Evolutionary conservation across 257 asterid species (phyloP).

Genomic region (Ligustrum vulgare): DNA sequence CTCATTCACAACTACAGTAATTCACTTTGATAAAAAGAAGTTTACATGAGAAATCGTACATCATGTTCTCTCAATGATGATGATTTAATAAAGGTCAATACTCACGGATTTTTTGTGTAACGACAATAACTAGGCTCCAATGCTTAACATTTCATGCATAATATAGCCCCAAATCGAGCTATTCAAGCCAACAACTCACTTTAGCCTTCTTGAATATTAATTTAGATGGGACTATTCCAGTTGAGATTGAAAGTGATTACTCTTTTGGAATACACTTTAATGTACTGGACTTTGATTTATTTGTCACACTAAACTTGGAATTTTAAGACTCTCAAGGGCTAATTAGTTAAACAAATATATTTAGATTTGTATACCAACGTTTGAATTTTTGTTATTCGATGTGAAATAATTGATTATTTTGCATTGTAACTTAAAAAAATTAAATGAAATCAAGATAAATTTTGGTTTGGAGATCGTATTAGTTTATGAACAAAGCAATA

Average conservation of each 20-base stretch:
- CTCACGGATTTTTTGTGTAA: too few species aligned
- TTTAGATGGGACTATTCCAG: slow-evolving; percentile 39
- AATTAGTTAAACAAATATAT: neutral
- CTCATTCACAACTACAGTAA: too few species aligned
- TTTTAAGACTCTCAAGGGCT: neutral
- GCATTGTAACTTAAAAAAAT: neutral
- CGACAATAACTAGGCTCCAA: too few species aligned
- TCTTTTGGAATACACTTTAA: slow-evolving; percentile 25
- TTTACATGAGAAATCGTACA: too few species aligned
- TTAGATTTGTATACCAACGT: neutral
- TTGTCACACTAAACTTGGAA: neutral
- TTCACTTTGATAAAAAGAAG: too few species aligned
- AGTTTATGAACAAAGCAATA: neutral
- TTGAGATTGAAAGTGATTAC: slow-evolving; percentile 36
- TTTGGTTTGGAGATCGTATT: neutral
- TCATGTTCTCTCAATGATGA: too few species aligned
- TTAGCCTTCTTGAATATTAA: slow-evolving; percentile 6
- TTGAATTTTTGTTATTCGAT: neutral
- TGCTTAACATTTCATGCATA: too few species aligned
- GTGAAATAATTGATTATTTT: neutral
- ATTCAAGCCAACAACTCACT: neutral
- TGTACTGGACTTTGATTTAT: neutral
- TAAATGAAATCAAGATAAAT: neutral
- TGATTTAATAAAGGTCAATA: too few species aligned
- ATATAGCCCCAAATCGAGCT: too few species aligned